Evolutionary conservation across 495 filamentous ascomycete species (phyloP).

Genomic region (Penicillium riverlandense): DNA sequence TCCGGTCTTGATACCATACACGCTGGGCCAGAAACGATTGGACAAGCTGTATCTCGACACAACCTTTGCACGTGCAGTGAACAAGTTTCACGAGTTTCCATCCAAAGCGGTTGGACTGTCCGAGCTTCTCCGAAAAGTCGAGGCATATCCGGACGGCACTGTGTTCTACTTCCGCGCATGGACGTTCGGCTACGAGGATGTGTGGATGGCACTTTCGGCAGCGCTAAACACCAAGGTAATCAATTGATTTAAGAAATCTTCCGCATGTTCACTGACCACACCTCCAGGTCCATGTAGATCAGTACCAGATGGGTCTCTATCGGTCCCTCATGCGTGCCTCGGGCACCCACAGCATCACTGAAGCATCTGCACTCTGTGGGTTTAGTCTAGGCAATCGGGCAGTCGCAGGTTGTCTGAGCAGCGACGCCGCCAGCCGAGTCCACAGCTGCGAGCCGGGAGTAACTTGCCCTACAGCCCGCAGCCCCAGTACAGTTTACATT

Average conservation of each 20-base stretch:
- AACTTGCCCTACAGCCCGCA: slow-evolving; percentile 47
- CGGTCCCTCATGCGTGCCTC: slow-evolving; percentile 46
- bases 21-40: slow-evolving; percentile 54
- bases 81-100: slow-evolving; percentile 43
- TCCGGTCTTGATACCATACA: slow-evolving; percentile 70
- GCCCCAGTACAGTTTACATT: slow-evolving; percentile 62
- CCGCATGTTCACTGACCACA: slow-evolving; percentile 2
- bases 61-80: slow-evolving; percentile 53
- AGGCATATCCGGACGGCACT: slow-evolving; percentile 63
- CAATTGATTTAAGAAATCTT: not conserved
- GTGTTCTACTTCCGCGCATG: slow-evolving; percentile 81
- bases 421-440: slow-evolving; percentile 54
- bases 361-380: slow-evolving; percentile 64
- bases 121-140: slow-evolving; percentile 66
- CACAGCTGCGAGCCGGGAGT: slow-evolving; percentile 81
- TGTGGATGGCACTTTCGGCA: slow-evolving; percentile 76
- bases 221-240: slow-evolving; percentile 57
- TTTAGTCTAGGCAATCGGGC: slow-evolving; percentile 67
- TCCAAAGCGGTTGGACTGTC: slow-evolving; percentile 62
- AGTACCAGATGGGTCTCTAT: slow-evolving; percentile 72
- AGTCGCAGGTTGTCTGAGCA: slow-evolving; percentile 65
- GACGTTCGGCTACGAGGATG: slow-evolving; percentile 92
- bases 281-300: slow-evolving; percentile 68
- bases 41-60: slow-evolving; percentile 87
- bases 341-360: slow-evolving; percentile 30